Base-by-base conservation (phyloP, 306 rosid genomes). In the Aeschynomene evenia region DNA sequence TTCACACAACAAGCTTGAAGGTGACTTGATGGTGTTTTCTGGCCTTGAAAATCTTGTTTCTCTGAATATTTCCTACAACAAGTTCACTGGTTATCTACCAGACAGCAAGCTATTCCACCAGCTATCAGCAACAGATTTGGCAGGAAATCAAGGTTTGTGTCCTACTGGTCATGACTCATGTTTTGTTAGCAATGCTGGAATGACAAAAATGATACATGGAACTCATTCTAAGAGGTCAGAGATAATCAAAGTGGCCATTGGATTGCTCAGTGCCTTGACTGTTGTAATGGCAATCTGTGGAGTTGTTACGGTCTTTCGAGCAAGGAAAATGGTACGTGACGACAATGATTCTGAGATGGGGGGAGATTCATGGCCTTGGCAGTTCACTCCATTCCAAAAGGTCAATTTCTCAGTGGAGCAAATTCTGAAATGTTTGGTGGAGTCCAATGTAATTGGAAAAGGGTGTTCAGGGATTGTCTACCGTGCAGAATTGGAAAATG, bases 401-500 rank as follows among this genome's bases (percentile, higher is more conserved):
- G 79, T 92, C 9, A 87, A 76, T 60, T 92, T 92, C 85, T 69
- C 89, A 0, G 87, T 89, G 40, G 96, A 92, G 6, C 90, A 89
- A 63, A 79, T 92, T 1, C 54, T 87, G 1, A 87, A 82, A 71
- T 89, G 90, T 68, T 80, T 92, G 26, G 83, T 84, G 26, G 98
- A 92, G 59, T 74, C 89, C 52, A 89, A 89, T 78, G 82, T 89
- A 45, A 86, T 92, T 51, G 98, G 98, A 68, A 92, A 87, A 61
- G 98, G 98, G 51, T 87, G 92, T 46, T 92, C 95, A 0, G 96
- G 98, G 33, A 68, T 84, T 7, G 98, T 92, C 24, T 89, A 92
- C 45, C 81, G 90, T 0, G 98, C 96, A 0, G 88, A 85, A 58
- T 67, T 83, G 72, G 88, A 80, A 57, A 84, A 79, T 9, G 96